Base-by-base conservation (phyloP, 345 rosid species). In the Boechera divaricarpa region DNA sequence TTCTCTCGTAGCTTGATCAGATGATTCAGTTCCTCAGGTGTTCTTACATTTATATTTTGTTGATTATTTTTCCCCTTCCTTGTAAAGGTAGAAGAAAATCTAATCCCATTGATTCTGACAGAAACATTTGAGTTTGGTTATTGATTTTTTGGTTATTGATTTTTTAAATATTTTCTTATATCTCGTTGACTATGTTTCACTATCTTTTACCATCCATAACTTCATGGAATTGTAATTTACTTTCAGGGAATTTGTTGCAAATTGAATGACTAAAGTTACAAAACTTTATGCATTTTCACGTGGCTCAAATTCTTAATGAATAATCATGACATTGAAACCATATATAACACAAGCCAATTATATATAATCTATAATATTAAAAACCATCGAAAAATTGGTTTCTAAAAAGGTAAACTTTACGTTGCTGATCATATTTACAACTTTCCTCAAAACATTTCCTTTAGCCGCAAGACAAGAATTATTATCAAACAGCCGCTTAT, bases 1-100 rank as follows among this genome's bases (percentile, higher is more conserved):
- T 53, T 62, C 36, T 63, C 48, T 42, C 42, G 79, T 79, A 63
- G 70, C 63, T 74, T 72, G 77, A 72, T 72, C 77, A 71, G 75
- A 76, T 77, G 75, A 77, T 77, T 70, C 80, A 69, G 77, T 65
- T 77, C 18, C 51, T 55, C 75, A 61, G 55, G 72, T 73, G 71
- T 70, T 70, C 65, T 58, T 60, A 75, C 76, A 70, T 72, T 80
- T 71, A 10, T 59, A 24, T 60, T 77, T 67, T 77, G 77, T 75
- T 78, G 69, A 53, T 82, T 82, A 58, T 54, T 70, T 65, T 45
- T 45, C 52, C 76, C 56, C 53, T 63, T 44, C 70, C 31, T 74
- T 79, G 79, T 75, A 79, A 78, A 78, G 77, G 77, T 78, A 58
- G 81, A 56, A 57, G 81, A 77, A 77, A 69, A 64, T 21, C 74